Conservation (phyloP, 805 yeast species). For the Ogataea angusta region DNA sequence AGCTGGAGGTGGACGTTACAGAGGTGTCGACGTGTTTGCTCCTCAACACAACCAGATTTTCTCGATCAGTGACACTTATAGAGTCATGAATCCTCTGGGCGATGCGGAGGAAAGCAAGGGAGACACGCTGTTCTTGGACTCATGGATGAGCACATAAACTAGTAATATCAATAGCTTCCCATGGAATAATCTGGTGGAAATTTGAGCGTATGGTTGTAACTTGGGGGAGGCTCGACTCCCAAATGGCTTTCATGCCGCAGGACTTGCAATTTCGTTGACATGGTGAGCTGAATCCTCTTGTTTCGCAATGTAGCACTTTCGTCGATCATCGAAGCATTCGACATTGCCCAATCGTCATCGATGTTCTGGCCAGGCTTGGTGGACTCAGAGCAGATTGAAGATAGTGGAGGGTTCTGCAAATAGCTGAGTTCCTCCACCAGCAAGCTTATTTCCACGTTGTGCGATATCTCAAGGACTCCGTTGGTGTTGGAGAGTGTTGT, state of each 20-base stretch:
- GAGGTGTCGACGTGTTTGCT: slow-evolving; percentile 29
- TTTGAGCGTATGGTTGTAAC: slow-evolving; percentile 10
- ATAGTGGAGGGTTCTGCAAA: not conserved
- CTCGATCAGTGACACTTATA: slow-evolving; percentile 31
- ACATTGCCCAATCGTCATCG: slow-evolving; percentile 20
- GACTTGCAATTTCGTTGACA: slow-evolving; percentile 20
- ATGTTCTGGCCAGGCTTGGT: slow-evolving; percentile 7
- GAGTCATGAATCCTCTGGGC: slow-evolving; percentile 26
- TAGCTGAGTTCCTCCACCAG: slow-evolving; percentile 2
- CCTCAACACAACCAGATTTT: slow-evolving; percentile 30
- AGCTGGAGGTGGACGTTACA: slow-evolving; percentile 48
- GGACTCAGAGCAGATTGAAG: not conserved
- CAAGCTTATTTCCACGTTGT: slow-evolving; percentile 16
- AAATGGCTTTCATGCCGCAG: slow-evolving; percentile 19
- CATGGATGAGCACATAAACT: slow-evolving; percentile 28
- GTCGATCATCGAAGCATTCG: slow-evolving; percentile 19
- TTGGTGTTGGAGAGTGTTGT: slow-evolving; percentile 12
- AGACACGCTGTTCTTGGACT: slow-evolving; percentile 26
- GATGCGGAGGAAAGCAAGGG: slow-evolving; percentile 18
- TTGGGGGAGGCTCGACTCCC: slow-evolving; percentile 25
- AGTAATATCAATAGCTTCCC: slow-evolving; percentile 3
- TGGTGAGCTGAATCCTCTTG: slow-evolving; percentile 24
- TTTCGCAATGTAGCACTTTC: slow-evolving; percentile 12
- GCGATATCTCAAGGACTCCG: slow-evolving; percentile 23
- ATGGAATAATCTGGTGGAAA: slow-evolving; percentile 4